Evolutionary conservation across 2,329 filamentous ascomycete species (phyloP).

Genomic region (Penicillium glabrum): DNA sequence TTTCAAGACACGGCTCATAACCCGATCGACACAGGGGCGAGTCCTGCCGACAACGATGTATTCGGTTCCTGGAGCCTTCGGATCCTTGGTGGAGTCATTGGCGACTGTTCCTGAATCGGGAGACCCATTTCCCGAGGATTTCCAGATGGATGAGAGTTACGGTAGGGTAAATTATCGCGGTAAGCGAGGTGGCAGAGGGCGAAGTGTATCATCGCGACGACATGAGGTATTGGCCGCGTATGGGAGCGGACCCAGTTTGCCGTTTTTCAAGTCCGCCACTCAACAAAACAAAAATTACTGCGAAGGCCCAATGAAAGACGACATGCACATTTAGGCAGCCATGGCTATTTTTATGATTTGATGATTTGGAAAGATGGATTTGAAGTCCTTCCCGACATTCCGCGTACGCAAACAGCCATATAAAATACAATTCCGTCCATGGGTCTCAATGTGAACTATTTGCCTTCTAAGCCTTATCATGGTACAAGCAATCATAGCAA

Average conservation of each 20-base stretch:
- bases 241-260: not conserved
- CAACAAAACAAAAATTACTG: not conserved
- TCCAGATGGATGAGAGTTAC: not conserved
- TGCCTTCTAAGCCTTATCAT: not conserved
- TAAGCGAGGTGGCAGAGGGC: not conserved
- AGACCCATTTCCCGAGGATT: constrained; percentile 2
- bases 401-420: not conserved
- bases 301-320: constrained; percentile 2
- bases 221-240: not conserved
- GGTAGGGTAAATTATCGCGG: not conserved
- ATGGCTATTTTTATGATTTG: not conserved
- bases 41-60: constrained; percentile 14
- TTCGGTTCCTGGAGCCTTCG: constrained; percentile 8
- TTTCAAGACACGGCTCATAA: not conserved
- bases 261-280: not conserved
- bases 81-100: not conserved
- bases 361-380: not conserved
- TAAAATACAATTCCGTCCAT: not conserved
- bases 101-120: constrained; percentile 6
- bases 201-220: not conserved
- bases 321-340: constrained; percentile 17
- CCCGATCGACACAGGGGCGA: constrained; percentile 19
- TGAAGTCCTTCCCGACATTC: not conserved
- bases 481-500: not conserved
- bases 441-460: not conserved